Evolutionary conservation across 2,329 filamentous ascomycete species (phyloP).

Genomic region (Pseudogymnoascus sp.): DNA sequence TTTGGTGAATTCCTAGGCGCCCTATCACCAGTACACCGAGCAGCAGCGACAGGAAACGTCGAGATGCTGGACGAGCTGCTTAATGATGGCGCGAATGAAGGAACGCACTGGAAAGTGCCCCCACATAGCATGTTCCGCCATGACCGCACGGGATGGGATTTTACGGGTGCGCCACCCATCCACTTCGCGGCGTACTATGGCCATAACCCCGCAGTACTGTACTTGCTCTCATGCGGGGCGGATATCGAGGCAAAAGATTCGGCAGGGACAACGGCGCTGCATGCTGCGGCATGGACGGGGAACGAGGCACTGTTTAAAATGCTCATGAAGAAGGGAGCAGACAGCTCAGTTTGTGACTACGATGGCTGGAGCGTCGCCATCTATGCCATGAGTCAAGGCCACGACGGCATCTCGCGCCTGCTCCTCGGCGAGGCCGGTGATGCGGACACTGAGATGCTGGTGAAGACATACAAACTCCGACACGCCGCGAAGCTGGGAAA

Average conservation of each 20-base stretch:
- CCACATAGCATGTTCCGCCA: not conserved
- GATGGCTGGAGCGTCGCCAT: slow-evolving; percentile 3
- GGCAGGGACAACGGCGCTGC: not conserved
- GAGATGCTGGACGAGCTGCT: not conserved
- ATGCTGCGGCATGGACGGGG: not conserved
- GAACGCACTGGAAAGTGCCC: not conserved
- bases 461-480: not conserved
- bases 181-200: not conserved
- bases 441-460: not conserved
- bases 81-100: not conserved
- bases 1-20: not conserved
- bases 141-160: not conserved
- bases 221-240: not conserved
- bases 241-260: not conserved
- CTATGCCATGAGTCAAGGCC: not conserved
- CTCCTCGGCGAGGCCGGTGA: not conserved
- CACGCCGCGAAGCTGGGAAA: not conserved
- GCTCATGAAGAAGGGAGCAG: not conserved
- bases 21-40: not conserved
- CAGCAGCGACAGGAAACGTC: not conserved
- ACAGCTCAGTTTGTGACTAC: not conserved
- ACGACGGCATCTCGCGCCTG: not conserved
- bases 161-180: not conserved
- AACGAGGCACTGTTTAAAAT: not conserved
- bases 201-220: not conserved